These are phyloP conservation scores for Thymus quinquecostatus DNA, from an alignment of 257 asterid species.

Conservation along the genomic window DNA sequence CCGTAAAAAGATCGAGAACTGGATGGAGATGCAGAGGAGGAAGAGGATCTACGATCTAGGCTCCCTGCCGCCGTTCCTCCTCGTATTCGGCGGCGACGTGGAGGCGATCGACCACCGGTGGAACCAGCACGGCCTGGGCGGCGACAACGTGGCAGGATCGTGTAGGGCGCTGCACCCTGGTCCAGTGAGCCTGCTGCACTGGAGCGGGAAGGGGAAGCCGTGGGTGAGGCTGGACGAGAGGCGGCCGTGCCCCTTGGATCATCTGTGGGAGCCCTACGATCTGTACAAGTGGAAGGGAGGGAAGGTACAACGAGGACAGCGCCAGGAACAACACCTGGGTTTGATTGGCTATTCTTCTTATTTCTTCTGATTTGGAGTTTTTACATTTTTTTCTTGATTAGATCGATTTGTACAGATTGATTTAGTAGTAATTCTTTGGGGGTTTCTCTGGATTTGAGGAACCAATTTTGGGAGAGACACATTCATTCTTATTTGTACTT, in stretches of 20 bases:
- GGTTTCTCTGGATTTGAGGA: slow-evolving; percentile 40
- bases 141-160: slow-evolving; percentile 76
- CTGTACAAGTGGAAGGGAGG: slow-evolving; percentile 43
- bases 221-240: slow-evolving; percentile 77
- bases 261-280: slow-evolving; percentile 78
- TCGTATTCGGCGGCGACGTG: slow-evolving; percentile 46
- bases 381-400: background rate
- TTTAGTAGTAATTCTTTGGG: slow-evolving; percentile 32
- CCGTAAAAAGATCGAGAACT: slow-evolving; percentile 57
- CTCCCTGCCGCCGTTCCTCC: slow-evolving; percentile 42
- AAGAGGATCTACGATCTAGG: slow-evolving; percentile 52
- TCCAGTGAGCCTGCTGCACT: slow-evolving; percentile 69
- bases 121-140: slow-evolving; percentile 76
- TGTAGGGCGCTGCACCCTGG: slow-evolving; percentile 82
- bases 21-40: slow-evolving; percentile 83
- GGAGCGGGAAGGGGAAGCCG: slow-evolving; percentile 76
- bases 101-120: slow-evolving; percentile 44
- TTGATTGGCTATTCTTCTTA: slow-evolving; percentile 43
- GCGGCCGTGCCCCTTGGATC: slow-evolving; percentile 80
- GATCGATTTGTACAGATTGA: background rate
- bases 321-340: slow-evolving; percentile 22
- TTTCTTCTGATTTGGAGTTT: slow-evolving; percentile 38
- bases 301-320: slow-evolving; percentile 37
- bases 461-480: slow-evolving; percentile 41
- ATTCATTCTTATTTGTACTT: slow-evolving; percentile 33